These are phyloP conservation scores for Lolium multiflorum DNA, from an alignment of 176 grass and related monocot genomes.

Conservation along the genomic window DNA sequence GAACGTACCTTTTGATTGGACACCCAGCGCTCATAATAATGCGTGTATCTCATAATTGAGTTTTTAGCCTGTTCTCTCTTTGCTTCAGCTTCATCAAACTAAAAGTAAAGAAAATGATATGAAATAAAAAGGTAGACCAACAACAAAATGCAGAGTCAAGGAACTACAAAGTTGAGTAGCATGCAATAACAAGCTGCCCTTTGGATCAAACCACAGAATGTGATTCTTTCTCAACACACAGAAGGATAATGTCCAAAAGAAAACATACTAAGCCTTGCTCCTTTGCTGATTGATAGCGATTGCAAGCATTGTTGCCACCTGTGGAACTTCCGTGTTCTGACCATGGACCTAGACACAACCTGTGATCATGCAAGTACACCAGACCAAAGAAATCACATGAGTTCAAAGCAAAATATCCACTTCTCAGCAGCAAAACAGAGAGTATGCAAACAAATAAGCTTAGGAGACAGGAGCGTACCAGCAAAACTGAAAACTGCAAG, in stretches of 20 bases:
- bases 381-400: slow-evolving; percentile 22
- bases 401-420: slow-evolving; percentile 14
- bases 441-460: not conserved
- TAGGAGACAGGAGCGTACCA: slow-evolving; percentile 56
- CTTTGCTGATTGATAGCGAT: slow-evolving; percentile 92
- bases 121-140: slow-evolving; percentile 10
- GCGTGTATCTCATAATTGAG: slow-evolving; percentile 93
- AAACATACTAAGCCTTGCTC: slow-evolving; percentile 83
- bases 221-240: slow-evolving; percentile 10
- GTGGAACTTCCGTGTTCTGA: slow-evolving; percentile 73
- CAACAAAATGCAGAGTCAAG: slow-evolving; percentile 10
- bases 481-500: slow-evolving; percentile 95
- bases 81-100: slow-evolving; percentile 92
- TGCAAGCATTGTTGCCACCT: slow-evolving; percentile 91
- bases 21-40: slow-evolving; percentile 98
- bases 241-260: slow-evolving; percentile 21
- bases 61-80: slow-evolving; percentile 96
- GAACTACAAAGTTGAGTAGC: not conserved
- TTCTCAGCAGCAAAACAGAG: slow-evolving; percentile 32
- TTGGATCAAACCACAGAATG: not conserved
- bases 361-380: slow-evolving; percentile 48
- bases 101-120: slow-evolving; percentile 28
- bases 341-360: slow-evolving; percentile 92
- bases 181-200: slow-evolving; percentile 1
- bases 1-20: slow-evolving; percentile 83